Conservation (phyloP, 352 stramenopile species). For the Blastocystis sp. region DNA sequence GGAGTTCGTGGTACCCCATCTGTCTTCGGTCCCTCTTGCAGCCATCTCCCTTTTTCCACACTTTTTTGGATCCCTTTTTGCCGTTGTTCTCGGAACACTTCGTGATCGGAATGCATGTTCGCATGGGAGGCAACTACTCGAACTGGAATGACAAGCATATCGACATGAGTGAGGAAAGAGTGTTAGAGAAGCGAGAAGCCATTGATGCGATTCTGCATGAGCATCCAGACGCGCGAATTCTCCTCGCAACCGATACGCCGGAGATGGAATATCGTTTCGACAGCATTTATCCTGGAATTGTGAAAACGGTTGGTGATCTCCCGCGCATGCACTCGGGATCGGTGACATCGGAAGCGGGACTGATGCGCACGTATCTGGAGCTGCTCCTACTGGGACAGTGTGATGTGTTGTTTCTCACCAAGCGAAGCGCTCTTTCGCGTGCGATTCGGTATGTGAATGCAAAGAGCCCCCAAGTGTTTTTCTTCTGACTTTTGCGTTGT, state of each 20-base stretch:
- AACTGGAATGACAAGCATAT: neutral
- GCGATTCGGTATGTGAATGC: neutral
- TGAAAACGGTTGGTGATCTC: neutral
- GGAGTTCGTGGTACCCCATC: neutral
- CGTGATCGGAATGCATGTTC: constrained; percentile 3
- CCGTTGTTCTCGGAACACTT: neutral
- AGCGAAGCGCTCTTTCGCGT: neutral
- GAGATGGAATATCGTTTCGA: neutral
- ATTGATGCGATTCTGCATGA: neutral
- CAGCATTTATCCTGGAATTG: neutral
- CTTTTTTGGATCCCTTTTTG: neutral
- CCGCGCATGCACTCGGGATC: neutral
- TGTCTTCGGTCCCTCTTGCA: neutral
- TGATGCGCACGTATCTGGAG: neutral
- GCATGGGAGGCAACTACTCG: neutral
- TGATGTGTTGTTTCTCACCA: neutral
- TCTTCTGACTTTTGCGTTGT: neutral
- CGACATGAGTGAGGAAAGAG: neutral
- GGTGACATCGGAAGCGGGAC: neutral
- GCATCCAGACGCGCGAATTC: neutral
- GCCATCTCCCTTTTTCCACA: neutral
- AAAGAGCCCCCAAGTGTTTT: neutral
- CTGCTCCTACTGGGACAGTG: neutral
- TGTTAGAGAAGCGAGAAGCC: neutral
- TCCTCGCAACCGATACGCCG: neutral